Base-by-base conservation (phyloP, 2,329 filamentous ascomycete species). In the Dactylonectria estremocensis region DNA sequence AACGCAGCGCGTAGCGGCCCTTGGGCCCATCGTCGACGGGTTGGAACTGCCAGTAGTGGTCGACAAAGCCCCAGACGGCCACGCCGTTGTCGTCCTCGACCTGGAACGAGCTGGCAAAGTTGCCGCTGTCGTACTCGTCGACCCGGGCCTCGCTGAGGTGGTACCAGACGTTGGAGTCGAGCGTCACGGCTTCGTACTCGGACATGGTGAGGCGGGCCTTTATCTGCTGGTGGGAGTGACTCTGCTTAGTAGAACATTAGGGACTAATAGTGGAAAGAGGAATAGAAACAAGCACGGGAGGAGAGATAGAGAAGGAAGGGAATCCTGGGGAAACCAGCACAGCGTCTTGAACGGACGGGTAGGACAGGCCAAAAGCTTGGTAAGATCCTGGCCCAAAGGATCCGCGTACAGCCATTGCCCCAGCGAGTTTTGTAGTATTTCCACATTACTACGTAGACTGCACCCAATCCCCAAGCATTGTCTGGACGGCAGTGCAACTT, bases 141-240 rank as follows among this genome's bases (percentile, higher is more conserved):
- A 81, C 78, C n/a, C 79, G 77, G 13, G 64, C 70, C 61, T 82
- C 80, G 4, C 74, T 77, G n/a, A 82, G 45, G 48, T 79, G 73
- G 64, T 79, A 81, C 80, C 80, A 82, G 18, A 68, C 76, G 57
- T 82, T 81, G 11, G 75, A 52, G 71, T 82, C 77, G 40, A 82
- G 61, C 43, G 74, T 74, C n/a, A 68, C 76, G 20, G 74, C 68
- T 11, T 66, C 69, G 70, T 71, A 67, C 48, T 68, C 45, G 57
- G 52, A 28, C 55, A 64, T 64, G 54, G 11, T 22, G 24, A 10
- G 55, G 16, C 20, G 4, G n/a, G n/a, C n/a, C n/a, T n/a, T n/a
- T n/a, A 31, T 16, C 43, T 11, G 11, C 7, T 7, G 40, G 13
- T n/a, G 7, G 28, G 49, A 43, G 37, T 14, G n/a, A 37, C 18